A percentile compares a stretch with the other conserved stretches of the same genome.
phyloP scores from a whole-genome alignment of 768 basidiomycete genomes.

The Boletus vermiculosoides region DNA sequence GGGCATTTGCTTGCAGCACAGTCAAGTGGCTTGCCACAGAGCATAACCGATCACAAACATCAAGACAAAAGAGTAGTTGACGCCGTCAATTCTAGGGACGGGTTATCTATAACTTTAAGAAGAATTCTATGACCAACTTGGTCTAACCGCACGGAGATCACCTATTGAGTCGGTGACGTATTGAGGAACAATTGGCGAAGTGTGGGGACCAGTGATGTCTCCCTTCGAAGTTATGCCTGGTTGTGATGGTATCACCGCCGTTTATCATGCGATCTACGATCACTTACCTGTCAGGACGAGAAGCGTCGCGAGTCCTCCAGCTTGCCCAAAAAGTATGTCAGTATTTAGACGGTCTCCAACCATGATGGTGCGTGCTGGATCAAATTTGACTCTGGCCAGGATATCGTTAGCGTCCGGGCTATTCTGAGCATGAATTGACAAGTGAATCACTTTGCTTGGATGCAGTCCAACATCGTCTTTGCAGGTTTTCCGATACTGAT shows the following conservation, averaged over 20 bases:
- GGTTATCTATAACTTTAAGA: slow-evolving; percentile 1
- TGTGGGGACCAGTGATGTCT: slow-evolving; percentile 68
- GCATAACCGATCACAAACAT: slow-evolving; percentile 28
- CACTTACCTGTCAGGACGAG: slow-evolving; percentile 85
- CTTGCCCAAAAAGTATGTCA: slow-evolving; percentile 91
- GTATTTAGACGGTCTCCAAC: slow-evolving; percentile 94
- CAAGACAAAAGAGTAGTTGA: slow-evolving; percentile 27
- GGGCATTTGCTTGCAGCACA: slow-evolving; percentile 48
- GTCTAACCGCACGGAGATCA: slow-evolving; percentile 56
- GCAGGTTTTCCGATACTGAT: slow-evolving; percentile 89
- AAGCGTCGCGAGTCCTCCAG: slow-evolving; percentile 81
- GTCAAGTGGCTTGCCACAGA: slow-evolving; percentile 40
- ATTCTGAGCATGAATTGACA: not conserved
- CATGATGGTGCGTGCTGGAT: slow-evolving; percentile 89
- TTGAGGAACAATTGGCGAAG: slow-evolving; percentile 74
- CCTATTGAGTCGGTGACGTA: slow-evolving; percentile 81
- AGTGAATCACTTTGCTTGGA: slow-evolving; percentile 63
- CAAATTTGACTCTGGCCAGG: slow-evolving; percentile 69
- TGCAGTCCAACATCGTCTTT: slow-evolving; percentile 88
- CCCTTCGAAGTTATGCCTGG: slow-evolving; percentile 75
- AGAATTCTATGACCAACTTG: slow-evolving; percentile 15
- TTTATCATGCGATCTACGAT: not conserved
- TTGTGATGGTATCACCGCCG: not conserved
- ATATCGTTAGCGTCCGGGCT: slow-evolving; percentile 9
- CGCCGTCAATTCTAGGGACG: not conserved